Percentiles rank a stretch among this genome's conserved stretches.
Conservation (phyloP, 1,284 basidiomycete genomes). For the Irpex lacteus region DNA sequence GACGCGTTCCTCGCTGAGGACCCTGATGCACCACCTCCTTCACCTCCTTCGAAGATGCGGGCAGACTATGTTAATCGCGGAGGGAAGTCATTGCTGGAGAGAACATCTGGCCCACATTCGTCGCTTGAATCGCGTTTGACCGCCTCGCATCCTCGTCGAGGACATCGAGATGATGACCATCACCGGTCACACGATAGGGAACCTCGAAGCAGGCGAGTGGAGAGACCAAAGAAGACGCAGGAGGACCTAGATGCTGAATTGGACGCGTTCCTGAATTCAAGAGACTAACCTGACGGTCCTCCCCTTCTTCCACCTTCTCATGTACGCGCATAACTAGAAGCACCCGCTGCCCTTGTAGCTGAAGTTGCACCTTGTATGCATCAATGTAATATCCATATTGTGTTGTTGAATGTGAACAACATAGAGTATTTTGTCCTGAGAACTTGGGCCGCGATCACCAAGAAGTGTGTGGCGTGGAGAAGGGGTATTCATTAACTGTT, state of each 20-base stretch:
- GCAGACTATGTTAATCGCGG: conserved; percentile 55
- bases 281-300: conserved; percentile 17
- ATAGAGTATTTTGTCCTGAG: neutral
- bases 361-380: too few relatives aligned
- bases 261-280: conserved; percentile 65
- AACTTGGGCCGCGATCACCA: neutral
- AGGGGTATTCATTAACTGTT: neutral
- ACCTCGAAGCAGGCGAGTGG: conserved; percentile 10
- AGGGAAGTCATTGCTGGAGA: conserved; percentile 50
- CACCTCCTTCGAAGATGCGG: conserved; percentile 61
- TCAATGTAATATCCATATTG: neutral
- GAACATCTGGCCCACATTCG: conserved; percentile 44
- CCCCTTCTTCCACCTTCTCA: too few relatives aligned
- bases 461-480: neutral
- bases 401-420: too few relatives aligned
- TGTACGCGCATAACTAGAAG: too few relatives aligned
- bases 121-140: conserved; percentile 43
- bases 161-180: conserved; percentile 22
- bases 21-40: conserved; percentile 26
- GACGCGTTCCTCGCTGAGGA: conserved; percentile 59
- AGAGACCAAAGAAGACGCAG: conserved; percentile 33
- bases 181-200: conserved; percentile 9
- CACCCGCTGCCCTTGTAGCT: too few relatives aligned
- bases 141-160: conserved; percentile 40
- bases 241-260: conserved; percentile 76